These are phyloP conservation scores for Aurinia saxatilis DNA, from an alignment of 345 rosid genomes.

Conservation along the genomic window DNA sequence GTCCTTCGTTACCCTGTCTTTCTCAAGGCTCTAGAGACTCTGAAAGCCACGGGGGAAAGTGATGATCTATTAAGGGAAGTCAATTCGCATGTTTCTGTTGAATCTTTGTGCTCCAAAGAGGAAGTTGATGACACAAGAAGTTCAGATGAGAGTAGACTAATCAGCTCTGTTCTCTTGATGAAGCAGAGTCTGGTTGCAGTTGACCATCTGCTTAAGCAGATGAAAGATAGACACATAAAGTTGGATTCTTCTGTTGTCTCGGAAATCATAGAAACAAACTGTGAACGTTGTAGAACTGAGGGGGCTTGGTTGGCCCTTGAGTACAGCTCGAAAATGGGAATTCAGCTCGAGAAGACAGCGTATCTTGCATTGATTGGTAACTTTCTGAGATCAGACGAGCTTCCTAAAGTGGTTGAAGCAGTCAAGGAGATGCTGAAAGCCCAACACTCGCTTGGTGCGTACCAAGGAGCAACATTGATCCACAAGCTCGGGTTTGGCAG, in stretches of 20 bases:
- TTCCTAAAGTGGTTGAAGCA: slow-evolving; percentile 37
- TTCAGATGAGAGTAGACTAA: slow-evolving; percentile 31
- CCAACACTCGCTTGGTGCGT: slow-evolving; percentile 52
- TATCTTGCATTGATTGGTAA: slow-evolving; percentile 57
- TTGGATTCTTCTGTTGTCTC: slow-evolving; percentile 48
- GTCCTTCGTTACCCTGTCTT: slow-evolving; percentile 67
- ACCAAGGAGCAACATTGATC: slow-evolving; percentile 55
- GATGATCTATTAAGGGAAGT: slow-evolving; percentile 54
- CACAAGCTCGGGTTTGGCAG: slow-evolving; percentile 64
- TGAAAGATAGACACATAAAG: slow-evolving; percentile 30
- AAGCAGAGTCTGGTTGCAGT: slow-evolving; percentile 57
- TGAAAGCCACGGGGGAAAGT: slow-evolving; percentile 42
- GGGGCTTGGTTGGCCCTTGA: slow-evolving; percentile 61
- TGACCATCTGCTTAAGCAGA: slow-evolving; percentile 43
- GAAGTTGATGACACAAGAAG: slow-evolving; percentile 21
- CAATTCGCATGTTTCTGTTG: slow-evolving; percentile 52
- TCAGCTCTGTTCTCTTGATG: slow-evolving; percentile 47
- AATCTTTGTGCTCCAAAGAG: slow-evolving; percentile 20
- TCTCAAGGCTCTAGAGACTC: slow-evolving; percentile 44
- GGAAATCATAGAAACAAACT: slow-evolving; percentile 39
- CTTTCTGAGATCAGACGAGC: slow-evolving; percentile 40
- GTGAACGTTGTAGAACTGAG: slow-evolving; percentile 33
- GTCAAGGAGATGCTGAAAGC: slow-evolving; percentile 46
- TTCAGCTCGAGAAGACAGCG: slow-evolving; percentile 44
- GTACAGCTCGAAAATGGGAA: slow-evolving; percentile 42